Evolutionary conservation across 306 rosid genomes (phyloP), one percentile per base, ranked within the genome.

Genomic region (Cicer yamashitae): DNA sequence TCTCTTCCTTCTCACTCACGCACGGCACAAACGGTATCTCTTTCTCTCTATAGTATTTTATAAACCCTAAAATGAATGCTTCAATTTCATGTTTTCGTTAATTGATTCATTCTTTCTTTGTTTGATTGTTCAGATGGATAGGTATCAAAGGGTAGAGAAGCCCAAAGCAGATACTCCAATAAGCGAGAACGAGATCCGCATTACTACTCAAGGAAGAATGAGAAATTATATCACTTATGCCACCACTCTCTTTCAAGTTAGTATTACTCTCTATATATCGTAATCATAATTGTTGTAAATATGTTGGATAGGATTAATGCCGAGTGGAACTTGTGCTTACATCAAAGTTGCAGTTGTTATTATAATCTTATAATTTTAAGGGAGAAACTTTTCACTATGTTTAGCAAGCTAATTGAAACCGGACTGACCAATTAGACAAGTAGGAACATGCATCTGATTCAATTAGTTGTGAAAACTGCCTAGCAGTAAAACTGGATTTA

Each of bases 71-170:
- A 30, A 30, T 59, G 3, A 59, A 10, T 18, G 8, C 20, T 69
- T 12, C 0, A 8, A 46, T 52, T 44, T 79, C 11, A 7, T 30
- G 9, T 60, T 63, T 20, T 76, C 6, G 25, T n/a, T 9, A 25
- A 52, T 14, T 67, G 5, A 37, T 56, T 77, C 45, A 39, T 18
- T 48, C 37, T 12, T 7, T 39, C 44, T 51, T 20, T 20, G 38
- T 9, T 22, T n/a, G 61, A 40, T 9, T 2, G 13, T 59, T 39
- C 45, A 81, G 81, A 85, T 93, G 98, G 96, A 91, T 86, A 85
- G 94, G 82, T 89, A 90, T 63, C 96, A 90, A 87, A 87, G 98
- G 77, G 96, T 93, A 69, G 96, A 88, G 88, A 93, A 91, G 84
- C 94, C 96, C 12, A 89, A 81, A 79, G 74, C 84, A 0, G 94